Conservation (phyloP, 306 rosid genomes). For the Pyrus pyrifolia region DNA sequence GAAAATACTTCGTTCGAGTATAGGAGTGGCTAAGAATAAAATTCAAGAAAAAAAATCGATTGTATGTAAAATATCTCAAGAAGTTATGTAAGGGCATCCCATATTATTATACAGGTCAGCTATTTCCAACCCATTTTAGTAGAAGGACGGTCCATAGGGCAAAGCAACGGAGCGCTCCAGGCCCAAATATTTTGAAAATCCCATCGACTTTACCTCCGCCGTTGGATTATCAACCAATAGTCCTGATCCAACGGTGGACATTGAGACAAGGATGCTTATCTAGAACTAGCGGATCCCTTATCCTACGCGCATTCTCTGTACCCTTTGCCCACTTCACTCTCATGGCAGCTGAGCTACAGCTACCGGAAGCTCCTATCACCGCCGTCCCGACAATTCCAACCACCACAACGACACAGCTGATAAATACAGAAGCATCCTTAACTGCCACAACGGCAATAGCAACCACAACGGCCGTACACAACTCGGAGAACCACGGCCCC, state of each 20-base stretch:
- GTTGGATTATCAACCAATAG: background rate
- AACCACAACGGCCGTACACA: slow-evolving; percentile 16
- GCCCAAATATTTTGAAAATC: background rate
- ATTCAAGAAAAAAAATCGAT: too few relatives aligned
- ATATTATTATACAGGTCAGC: too few relatives aligned
- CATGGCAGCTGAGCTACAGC: slow-evolving; percentile 54
- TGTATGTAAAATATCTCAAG: too few relatives aligned
- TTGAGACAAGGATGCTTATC: background rate
- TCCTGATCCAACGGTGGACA: slow-evolving; percentile 15
- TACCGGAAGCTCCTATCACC: slow-evolving; percentile 32
- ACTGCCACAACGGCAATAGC: background rate
- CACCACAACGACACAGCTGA: background rate
- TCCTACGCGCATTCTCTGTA: slow-evolving; percentile 23
- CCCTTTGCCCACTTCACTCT: slow-evolving; percentile 3
- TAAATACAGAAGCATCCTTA: background rate
- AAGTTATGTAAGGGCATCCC: too few relatives aligned
- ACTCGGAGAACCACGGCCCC: slow-evolving; percentile 7
- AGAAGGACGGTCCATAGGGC: background rate
- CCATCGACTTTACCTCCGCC: background rate
- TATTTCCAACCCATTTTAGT: too few relatives aligned
- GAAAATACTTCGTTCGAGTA: too few relatives aligned
- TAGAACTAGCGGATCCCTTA: slow-evolving; percentile 22
- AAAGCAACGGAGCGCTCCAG: background rate
- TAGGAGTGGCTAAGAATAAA: too few relatives aligned
- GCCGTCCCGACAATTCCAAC: slow-evolving; percentile 9